Conservation (phyloP, 1,139 yeast genomes). For the Hemisphaericaspora xylofermentans region DNA sequence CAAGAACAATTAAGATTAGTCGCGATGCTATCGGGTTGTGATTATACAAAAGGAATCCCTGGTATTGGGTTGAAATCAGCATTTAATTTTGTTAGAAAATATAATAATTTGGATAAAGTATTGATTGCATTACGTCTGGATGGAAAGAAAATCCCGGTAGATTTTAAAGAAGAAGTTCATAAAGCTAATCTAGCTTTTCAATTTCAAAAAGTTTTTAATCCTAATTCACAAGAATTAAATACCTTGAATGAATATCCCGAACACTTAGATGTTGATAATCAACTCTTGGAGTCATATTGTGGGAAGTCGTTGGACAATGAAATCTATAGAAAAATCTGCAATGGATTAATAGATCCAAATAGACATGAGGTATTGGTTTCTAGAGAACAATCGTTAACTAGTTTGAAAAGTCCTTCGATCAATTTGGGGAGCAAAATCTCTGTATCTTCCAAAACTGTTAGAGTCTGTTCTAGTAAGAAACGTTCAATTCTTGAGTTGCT, state of each 20-base stretch:
- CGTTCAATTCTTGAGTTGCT: constrained; percentile 13
- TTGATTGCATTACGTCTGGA: constrained; percentile 59
- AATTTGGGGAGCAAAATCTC: constrained; percentile 4
- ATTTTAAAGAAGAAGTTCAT: constrained; percentile 58
- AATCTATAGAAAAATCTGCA: constrained; percentile 56
- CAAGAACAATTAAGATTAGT: constrained; percentile 65
- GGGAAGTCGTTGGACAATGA: constrained; percentile 54
- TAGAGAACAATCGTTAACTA: constrained; percentile 39
- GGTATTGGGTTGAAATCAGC: constrained; percentile 84
- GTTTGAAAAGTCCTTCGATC: constrained; percentile 27
- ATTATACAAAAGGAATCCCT: constrained; percentile 84
- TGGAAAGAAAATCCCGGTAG: constrained; percentile 60
- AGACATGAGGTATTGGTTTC: constrained; percentile 49
- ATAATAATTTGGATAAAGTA: constrained; percentile 53
- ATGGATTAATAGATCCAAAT: constrained; percentile 67
- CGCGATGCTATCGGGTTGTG: constrained; percentile 94
- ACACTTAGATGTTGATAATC: constrained; percentile 27
- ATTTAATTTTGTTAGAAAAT: constrained; percentile 55
- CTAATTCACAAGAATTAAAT: constrained; percentile 44
- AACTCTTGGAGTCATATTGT: constrained; percentile 57
- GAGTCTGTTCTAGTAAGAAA: not conserved
- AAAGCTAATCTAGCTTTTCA: constrained; percentile 80
- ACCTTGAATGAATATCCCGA: constrained; percentile 61
- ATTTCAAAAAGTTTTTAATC: constrained; percentile 84
- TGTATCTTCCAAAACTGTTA: not conserved